Evolutionary conservation across 768 basidiomycete species (phyloP).

Genomic region (Terana coerulea): DNA sequence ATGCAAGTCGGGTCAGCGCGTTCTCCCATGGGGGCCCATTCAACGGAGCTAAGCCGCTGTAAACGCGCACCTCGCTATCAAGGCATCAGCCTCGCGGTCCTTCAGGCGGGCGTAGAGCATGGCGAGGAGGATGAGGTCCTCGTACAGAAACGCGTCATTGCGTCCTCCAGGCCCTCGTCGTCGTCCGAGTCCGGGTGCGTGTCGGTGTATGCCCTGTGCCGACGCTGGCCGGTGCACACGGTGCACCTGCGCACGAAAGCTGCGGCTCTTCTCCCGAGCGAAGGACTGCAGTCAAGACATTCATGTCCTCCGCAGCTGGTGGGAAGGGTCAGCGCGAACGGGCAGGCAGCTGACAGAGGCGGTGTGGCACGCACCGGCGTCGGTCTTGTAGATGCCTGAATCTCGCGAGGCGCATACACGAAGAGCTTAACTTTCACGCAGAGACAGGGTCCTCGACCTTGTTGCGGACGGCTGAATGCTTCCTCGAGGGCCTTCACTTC

Average conservation of each 20-base stretch:
- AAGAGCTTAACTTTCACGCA: constrained; percentile 87
- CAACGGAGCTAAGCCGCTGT: background rate
- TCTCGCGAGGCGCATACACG: constrained; percentile 83
- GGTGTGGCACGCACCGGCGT: constrained; percentile 66
- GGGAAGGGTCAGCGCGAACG: background rate
- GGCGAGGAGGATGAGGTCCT: constrained; percentile 81
- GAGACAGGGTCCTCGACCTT: constrained; percentile 87
- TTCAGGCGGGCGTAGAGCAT: constrained; percentile 74
- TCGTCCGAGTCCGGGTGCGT: constrained; percentile 79
- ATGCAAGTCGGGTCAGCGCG: too few species aligned
- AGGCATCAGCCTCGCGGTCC: constrained; percentile 87
- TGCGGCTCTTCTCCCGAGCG: constrained; percentile 74
- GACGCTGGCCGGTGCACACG: constrained; percentile 73
- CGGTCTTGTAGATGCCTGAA: constrained; percentile 79
- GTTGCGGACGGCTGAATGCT: constrained; percentile 79
- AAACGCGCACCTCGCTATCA: constrained; percentile 86
- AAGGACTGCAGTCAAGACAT: constrained; percentile 76
- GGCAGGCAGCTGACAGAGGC: background rate
- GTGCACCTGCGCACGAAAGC: constrained; percentile 71
- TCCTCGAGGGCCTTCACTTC: constrained; percentile 83
- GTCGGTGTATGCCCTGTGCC: constrained; percentile 74
- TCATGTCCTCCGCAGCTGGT: constrained; percentile 62
- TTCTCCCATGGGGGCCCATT: background rate
- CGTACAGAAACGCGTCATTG: constrained; percentile 96
- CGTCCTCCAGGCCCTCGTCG: constrained; percentile 88